Evolutionary conservation across 2,329 filamentous ascomycete species (phyloP).

Genomic region (Fusarium fracticaudum): DNA sequence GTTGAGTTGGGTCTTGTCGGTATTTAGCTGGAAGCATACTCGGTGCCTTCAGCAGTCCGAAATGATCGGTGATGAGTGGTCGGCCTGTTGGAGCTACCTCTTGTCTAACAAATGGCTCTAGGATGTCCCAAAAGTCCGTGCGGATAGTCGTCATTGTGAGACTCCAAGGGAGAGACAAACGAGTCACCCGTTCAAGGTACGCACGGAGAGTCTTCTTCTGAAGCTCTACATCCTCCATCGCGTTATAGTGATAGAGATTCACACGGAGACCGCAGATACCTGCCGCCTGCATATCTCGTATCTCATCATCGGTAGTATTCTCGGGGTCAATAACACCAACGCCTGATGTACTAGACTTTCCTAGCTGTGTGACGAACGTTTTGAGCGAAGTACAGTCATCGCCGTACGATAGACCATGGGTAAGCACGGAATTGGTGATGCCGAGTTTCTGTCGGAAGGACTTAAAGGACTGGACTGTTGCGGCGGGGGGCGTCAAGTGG

Average conservation of each 20-base stretch:
- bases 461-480: background rate
- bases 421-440: background rate
- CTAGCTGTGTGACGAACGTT: background rate
- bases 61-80: constrained; percentile 50
- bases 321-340: background rate
- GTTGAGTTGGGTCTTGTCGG: constrained; percentile 36
- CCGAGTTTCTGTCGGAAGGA: background rate
- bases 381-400: background rate
- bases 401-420: background rate
- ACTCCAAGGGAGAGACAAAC: constrained; percentile 20
- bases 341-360: background rate
- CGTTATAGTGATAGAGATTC: background rate
- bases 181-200: constrained; percentile 36
- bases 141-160: constrained; percentile 28
- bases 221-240: background rate
- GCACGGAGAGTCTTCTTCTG: constrained; percentile 30
- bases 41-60: constrained; percentile 45
- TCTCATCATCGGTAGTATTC: background rate
- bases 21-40: constrained; percentile 45
- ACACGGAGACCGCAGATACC: background rate
- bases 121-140: constrained; percentile 16
- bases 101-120: constrained; percentile 2
- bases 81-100: background rate
- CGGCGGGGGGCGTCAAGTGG: background rate
- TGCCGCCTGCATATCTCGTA: background rate